Evolutionary conservation across 2,329 filamentous ascomycete genomes (phyloP), one percentile per base, ranked within the genome.

Genomic region (Botrytis elliptica): DNA sequence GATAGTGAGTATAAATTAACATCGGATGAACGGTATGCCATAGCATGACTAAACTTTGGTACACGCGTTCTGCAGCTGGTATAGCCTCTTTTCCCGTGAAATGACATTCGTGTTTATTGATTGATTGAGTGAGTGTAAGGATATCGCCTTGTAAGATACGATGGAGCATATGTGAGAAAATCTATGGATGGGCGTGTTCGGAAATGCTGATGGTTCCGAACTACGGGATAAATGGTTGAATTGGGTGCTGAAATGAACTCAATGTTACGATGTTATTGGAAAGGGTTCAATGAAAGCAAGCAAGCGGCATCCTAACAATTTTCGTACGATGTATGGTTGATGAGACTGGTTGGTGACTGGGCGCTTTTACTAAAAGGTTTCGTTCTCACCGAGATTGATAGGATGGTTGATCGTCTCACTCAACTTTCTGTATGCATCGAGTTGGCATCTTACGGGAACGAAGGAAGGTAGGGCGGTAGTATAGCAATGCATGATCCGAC

Each of bases 161-260:
- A 68, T 57, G 66, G 20, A 29, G 49, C 16, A 25, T 20, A 68
- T 55, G 9, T 42, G 49, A 68, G 66, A 68, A 57, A 68, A 29
- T 29, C 25, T n/a, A 57, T 57, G 52, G 52, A 57, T 57, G n/a
- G 40, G 66, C 18, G 36, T 38, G 38, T 40, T 49, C 66, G 66
- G 36, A 68, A 36, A 71, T 71, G 57, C 68, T 71, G 57, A 71
- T 64, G 57, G 14, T 38, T 62, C 59, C 55, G 67, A 60, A 55
- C 52, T 59, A 60, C 40, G 42, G 57, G 59, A 71, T 46, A 20
- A 52, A 40, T 71, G 22, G 68, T 14, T 70, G 40, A 25, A 70
- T 46, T 49, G 25, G 38, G 57, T 57, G 66, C 66, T 68, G 49
- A 20, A 44, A 29, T 29, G 42, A 49, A 14, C 33, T n/a, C 25